These are phyloP conservation scores for Ephemerocybe angulata DNA, from an alignment of 768 basidiomycete species.

Conservation along the genomic window DNA sequence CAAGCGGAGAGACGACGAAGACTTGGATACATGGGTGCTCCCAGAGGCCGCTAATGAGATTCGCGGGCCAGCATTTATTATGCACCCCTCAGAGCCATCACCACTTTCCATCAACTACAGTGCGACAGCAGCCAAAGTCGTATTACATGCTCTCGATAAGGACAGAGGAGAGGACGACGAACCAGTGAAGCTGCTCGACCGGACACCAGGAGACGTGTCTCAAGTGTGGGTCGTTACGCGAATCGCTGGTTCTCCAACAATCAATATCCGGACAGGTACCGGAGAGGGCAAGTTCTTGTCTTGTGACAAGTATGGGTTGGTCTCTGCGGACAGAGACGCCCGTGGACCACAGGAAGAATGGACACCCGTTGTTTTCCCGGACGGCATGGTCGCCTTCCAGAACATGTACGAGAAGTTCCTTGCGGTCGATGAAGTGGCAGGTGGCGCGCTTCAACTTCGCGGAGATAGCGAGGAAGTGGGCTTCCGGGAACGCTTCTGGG, in stretches of 20 bases:
- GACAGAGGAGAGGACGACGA: conserved; percentile 48
- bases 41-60: conserved; percentile 71
- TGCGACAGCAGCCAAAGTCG: conserved; percentile 67
- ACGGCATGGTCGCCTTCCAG: conserved; percentile 85
- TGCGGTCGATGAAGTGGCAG: conserved; percentile 80
- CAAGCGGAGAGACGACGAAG: conserved; percentile 57
- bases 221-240: conserved; percentile 93
- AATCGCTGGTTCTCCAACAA: conserved; percentile 75
- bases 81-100: conserved; percentile 77
- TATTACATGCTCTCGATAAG: conserved; percentile 63
- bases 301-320: conserved; percentile 80
- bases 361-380: conserved; percentile 77
- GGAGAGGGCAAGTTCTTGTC: conserved; percentile 90
- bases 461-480: conserved; percentile 86
- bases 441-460: conserved; percentile 70
- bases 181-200: conserved; percentile 50
- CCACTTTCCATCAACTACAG: conserved; percentile 78
- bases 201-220: conserved; percentile 73
- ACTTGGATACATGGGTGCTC: conserved; percentile 75
- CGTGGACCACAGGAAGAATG: conserved; percentile 93
- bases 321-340: conserved; percentile 82
- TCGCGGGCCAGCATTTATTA: conserved; percentile 83
- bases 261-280: conserved; percentile 84
- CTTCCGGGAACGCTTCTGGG: conserved; percentile 82
- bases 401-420: conserved; percentile 89